These are phyloP conservation scores for Durusdinium trenchii DNA, from an alignment of 73 alveolate genomes.

Conservation along the genomic window DNA sequence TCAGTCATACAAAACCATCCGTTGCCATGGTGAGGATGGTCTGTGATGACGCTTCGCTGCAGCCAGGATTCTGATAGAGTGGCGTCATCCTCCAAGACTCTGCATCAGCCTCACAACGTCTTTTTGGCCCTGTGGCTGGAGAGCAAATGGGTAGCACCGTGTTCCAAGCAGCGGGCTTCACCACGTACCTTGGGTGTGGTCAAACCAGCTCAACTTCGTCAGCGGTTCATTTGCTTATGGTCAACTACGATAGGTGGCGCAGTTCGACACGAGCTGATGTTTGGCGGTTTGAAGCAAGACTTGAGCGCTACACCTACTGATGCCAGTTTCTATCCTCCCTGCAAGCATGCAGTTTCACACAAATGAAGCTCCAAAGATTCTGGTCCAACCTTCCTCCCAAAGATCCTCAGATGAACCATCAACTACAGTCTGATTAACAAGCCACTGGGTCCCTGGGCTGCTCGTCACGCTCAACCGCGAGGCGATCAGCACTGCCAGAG, in stretches of 20 bases:
- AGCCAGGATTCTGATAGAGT: not conserved
- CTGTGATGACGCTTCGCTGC: no score
- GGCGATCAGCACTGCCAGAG: not conserved
- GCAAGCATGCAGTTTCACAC: no score
- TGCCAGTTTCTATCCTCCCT: no score
- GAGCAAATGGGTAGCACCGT: not conserved
- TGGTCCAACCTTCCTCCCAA: no score
- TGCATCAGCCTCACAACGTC: not conserved
- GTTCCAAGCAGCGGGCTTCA: constrained; percentile 38
- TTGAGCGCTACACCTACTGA: no score
- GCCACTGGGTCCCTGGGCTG: no score
- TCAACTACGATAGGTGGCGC: not conserved
- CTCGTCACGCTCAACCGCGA: not conserved
- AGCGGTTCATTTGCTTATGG: not conserved
- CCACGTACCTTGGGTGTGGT: not conserved
- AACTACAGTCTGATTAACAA: no score
- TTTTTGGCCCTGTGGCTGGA: constrained; percentile 2
- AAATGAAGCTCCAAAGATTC: no score
- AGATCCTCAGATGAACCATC: no score
- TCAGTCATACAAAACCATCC: no score
- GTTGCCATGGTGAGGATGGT: no score
- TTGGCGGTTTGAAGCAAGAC: no score
- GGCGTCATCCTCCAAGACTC: constrained; percentile 26
- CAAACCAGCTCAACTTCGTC: not conserved
- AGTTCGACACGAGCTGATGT: not conserved